These are phyloP conservation scores for Mucor lusitanicus DNA, from an alignment of 371 early-diverging fungal species.

Conservation along the genomic window DNA sequence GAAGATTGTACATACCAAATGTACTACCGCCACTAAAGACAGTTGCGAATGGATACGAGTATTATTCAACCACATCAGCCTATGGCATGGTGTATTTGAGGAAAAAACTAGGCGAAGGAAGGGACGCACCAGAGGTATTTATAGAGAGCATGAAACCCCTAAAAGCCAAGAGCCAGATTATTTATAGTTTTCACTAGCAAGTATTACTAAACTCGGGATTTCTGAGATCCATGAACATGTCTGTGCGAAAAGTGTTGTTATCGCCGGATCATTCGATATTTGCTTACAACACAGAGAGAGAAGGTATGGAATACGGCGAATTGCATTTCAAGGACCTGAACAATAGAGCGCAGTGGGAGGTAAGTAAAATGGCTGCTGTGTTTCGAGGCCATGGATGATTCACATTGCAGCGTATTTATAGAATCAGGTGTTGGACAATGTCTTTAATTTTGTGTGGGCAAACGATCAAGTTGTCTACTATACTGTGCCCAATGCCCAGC, in stretches of 20 bases:
- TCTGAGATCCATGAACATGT: slow-evolving; percentile 52
- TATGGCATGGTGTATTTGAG: slow-evolving; percentile 64
- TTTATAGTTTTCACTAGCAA: slow-evolving; percentile 32
- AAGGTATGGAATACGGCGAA: slow-evolving; percentile 69
- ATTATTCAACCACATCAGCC: slow-evolving; percentile 59
- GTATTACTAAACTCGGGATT: slow-evolving; percentile 60
- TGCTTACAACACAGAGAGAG: slow-evolving; percentile 61
- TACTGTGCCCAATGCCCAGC: slow-evolving; percentile 72
- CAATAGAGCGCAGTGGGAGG: slow-evolving; percentile 38
- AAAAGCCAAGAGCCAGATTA: background rate
- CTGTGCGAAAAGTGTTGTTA: slow-evolving; percentile 60
- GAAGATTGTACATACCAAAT: slow-evolving; percentile 46
- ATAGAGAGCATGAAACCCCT: background rate
- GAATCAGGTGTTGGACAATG: slow-evolving; percentile 61
- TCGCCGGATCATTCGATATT: slow-evolving; percentile 63
- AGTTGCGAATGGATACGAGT: slow-evolving; percentile 60
- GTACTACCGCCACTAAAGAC: slow-evolving; percentile 56
- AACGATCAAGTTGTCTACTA: slow-evolving; percentile 67
- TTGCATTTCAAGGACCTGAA: slow-evolving; percentile 58
- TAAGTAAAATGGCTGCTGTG: slow-evolving; percentile 12
- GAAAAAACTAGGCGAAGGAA: slow-evolving; percentile 43
- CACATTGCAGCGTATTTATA: slow-evolving; percentile 4
- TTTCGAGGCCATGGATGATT: background rate
- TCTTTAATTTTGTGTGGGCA: slow-evolving; percentile 86
- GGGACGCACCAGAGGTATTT: slow-evolving; percentile 50